Evolutionary conservation across 805 yeast genomes (phyloP).

Genomic region (Candida chauliodis): DNA sequence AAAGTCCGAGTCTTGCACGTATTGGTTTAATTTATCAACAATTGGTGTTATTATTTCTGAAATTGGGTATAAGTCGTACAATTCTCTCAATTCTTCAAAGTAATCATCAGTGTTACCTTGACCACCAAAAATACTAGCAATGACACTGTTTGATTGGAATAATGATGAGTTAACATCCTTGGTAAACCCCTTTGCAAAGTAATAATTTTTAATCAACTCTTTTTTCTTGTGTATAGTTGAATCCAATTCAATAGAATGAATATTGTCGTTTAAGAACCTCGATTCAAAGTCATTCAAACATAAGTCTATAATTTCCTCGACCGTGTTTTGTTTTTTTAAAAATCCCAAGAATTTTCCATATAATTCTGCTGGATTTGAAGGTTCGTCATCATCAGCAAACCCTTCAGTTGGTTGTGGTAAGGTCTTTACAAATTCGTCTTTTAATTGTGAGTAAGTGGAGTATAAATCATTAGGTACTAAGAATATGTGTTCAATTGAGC

Average conservation of each 20-base stretch:
- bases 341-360: conserved; percentile 81
- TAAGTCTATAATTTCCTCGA: conserved; percentile 65
- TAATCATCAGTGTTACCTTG: conserved; percentile 98
- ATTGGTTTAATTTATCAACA: conserved; percentile 61
- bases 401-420: conserved; percentile 82
- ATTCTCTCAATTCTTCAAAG: conserved; percentile 90
- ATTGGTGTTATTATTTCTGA: conserved; percentile 69
- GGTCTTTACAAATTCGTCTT: conserved; percentile 76
- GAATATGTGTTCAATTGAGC: conserved; percentile 82
- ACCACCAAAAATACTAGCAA: conserved; percentile 93
- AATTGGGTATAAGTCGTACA: conserved; percentile 75
- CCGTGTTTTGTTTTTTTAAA: conserved; percentile 50
- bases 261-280: conserved; percentile 67
- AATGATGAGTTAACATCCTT: conserved; percentile 40
- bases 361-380: conserved; percentile 80
- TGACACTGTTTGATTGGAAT: conserved; percentile 59
- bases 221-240: conserved; percentile 72
- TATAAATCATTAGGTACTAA: conserved; percentile 80
- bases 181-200: conserved; percentile 34
- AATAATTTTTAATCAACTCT: conserved; percentile 74
- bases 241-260: conserved; percentile 79
- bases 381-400: conserved; percentile 82
- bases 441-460: conserved; percentile 79
- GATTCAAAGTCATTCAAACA: conserved; percentile 82
- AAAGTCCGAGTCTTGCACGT: conserved; percentile 72